Percentiles rank a stretch among this genome's conserved stretches.
phyloP scores from a whole-genome alignment of 2,329 filamentous ascomycete genomes.

The Calonectria fujianensis region DNA sequence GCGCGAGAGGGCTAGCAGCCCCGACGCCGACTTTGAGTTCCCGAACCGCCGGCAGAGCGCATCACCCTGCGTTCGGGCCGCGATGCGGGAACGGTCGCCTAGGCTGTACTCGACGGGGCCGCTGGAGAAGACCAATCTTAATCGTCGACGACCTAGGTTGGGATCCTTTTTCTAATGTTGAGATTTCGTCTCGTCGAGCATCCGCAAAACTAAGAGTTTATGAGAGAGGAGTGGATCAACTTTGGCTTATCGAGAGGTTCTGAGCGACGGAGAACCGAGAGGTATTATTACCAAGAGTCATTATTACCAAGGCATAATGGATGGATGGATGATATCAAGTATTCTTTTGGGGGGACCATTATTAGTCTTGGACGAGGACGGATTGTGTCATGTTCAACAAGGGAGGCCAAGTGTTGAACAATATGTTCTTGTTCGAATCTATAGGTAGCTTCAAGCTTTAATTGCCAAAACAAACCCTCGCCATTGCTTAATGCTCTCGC shows the following conservation, averaged over 20 bases:
- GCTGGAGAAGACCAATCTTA: background rate
- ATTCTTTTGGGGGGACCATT: background rate
- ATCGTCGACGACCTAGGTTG: background rate
- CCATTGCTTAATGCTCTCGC: background rate
- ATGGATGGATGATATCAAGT: background rate
- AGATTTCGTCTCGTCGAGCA: conserved; percentile 8
- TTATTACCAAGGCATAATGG: background rate
- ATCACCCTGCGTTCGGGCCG: conserved; percentile 18
- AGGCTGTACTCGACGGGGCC: background rate
- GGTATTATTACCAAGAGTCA: background rate
- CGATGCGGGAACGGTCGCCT: conserved; percentile 2
- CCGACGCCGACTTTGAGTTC: conserved; percentile 18
- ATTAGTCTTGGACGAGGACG: background rate
- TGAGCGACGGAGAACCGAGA: background rate
- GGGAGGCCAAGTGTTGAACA: background rate
- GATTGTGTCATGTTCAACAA: background rate
- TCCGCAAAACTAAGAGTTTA: background rate
- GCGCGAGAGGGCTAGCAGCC: background rate
- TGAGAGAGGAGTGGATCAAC: no score
- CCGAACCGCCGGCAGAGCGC: conserved; percentile 1
- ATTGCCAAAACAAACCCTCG: background rate
- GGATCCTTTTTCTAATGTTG: conserved; percentile 8
- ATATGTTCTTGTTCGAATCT: conserved; percentile 11
- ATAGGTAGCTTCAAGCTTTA: conserved; percentile 6
- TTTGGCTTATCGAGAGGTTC: no score